Evolutionary conservation across 176 grass and related monocot genomes (phyloP), one percentile per base, ranked within the genome.

Genomic region (Themeda triandra): DNA sequence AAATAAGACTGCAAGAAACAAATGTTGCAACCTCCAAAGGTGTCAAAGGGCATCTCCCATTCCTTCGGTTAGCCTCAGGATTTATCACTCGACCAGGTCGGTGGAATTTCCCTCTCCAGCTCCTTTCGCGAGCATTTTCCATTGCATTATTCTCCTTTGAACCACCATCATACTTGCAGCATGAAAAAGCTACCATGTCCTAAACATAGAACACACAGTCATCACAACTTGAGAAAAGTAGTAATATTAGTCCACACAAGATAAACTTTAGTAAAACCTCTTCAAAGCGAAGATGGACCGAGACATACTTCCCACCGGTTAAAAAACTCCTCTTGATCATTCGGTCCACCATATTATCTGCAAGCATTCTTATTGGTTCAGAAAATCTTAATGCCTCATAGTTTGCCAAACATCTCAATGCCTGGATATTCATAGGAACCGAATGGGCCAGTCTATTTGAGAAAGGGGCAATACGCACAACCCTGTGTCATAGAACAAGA

Each of bases 151-250:
- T 91, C 83, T 98, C 96, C 87, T 88, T 80, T 32, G n/a, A 70
- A 27, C 88, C 93, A 73, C 96, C 96, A 49, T 93, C 93, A 87
- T 94, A 95, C 44, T 69, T 94, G 81, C 96, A 98, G 70, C 96
- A 98, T 63, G 96, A 98, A 88, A 98, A 98, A 36, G 96, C 93
- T 84, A 95, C 85, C 96, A 98, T 98, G 89, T 98, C 96, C 96
- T 98, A 80, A 49, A 46, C 13, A 80, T 23, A 75, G 8, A 40
- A 66, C 78, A 18, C n/a, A 18, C 10, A 69, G 46, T 71, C 70
- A 89, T n/a, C 17, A 75, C 63, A 75, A 83, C 54, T 81, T 73
- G 24, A 29, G 63, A 44, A 79, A 60, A 80, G 56, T 79, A 69
- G 35, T 74, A 56, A 62, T 14, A 60, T 66, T 13, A 58, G 71